Evolutionary conservation across 139 green algal genomes (phyloP).

Genomic region (Haematococcus sp.): DNA sequence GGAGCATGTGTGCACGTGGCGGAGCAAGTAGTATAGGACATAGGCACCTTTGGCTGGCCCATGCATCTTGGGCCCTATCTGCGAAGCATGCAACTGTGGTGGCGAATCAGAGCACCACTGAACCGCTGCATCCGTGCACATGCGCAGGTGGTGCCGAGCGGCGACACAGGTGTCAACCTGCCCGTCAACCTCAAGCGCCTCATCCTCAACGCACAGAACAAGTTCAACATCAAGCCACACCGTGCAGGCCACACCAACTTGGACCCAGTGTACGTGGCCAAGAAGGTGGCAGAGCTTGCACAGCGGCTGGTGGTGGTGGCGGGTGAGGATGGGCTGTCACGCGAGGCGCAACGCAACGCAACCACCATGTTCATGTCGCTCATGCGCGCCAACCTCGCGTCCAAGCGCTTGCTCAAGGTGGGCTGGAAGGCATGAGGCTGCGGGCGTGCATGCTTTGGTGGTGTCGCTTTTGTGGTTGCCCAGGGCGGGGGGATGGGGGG

Average conservation of each 20-base stretch:
- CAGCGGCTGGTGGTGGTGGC: slow-evolving; percentile 78
- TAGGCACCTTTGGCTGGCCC: no score
- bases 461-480: no score
- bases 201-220: slow-evolving; percentile 93
- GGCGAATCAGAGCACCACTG: no score
- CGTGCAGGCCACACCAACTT: slow-evolving; percentile 39
- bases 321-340: slow-evolving; percentile 76
- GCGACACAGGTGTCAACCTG: slow-evolving; percentile 80
- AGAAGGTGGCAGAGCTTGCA: slow-evolving; percentile 62
- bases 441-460: no score
- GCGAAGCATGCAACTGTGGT: no score
- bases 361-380: slow-evolving; percentile 90
- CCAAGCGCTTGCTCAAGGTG: slow-evolving; percentile 81
- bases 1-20: no score
- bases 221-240: slow-evolving; percentile 58
- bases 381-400: slow-evolving; percentile 80
- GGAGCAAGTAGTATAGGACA: no score
- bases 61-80: no score
- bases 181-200: slow-evolving; percentile 91
- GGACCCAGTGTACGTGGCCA: slow-evolving; percentile 62
- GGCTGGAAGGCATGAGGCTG: neutral
- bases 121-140: neutral
- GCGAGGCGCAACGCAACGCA: slow-evolving; percentile 94
- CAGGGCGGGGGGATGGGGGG: no score
- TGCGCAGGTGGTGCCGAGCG: slow-evolving; percentile 65